A percentile compares a stretch with the other conserved stretches of the same genome.
Evolutionary conservation across 208 protist genomes (phyloP).

Genomic region (Trypanosoma rangeli): DNA sequence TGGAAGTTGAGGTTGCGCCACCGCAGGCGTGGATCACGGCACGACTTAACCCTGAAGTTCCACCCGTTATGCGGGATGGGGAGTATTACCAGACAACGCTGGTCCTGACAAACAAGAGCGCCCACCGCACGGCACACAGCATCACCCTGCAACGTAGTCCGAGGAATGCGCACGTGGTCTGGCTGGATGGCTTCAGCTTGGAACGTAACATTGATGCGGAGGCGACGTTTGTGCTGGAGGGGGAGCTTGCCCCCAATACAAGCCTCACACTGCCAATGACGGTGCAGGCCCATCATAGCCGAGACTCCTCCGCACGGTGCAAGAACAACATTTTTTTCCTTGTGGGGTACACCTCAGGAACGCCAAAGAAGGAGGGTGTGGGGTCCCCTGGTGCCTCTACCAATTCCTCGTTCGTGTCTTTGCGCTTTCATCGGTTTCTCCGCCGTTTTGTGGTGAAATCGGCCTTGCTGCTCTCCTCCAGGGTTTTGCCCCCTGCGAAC

Average conservation of each 20-base stretch:
- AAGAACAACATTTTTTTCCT: slow-evolving; percentile 66
- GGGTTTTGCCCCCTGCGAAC: slow-evolving; percentile 62
- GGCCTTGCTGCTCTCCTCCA: slow-evolving; percentile 57
- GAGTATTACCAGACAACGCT: slow-evolving; percentile 75
- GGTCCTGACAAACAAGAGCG: slow-evolving; percentile 58
- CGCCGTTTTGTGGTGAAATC: slow-evolving; percentile 68
- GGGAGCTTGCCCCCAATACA: slow-evolving; percentile 47
- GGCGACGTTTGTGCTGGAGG: slow-evolving; percentile 41
- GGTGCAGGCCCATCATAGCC: slow-evolving; percentile 61
- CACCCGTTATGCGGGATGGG: slow-evolving; percentile 64
- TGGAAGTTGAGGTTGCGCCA: slow-evolving; percentile 60
- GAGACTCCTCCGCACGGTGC: slow-evolving; percentile 40
- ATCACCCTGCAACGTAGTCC: slow-evolving; percentile 76
- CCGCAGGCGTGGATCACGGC: slow-evolving; percentile 59
- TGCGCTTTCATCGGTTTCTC: slow-evolving; percentile 75
- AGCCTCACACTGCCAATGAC: slow-evolving; percentile 40
- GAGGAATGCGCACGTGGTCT: slow-evolving; percentile 63
- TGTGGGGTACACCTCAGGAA: slow-evolving; percentile 46
- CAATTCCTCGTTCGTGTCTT: background rate
- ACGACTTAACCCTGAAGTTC: slow-evolving; percentile 57
- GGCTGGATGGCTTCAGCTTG: slow-evolving; percentile 44
- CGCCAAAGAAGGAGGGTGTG: slow-evolving; percentile 5
- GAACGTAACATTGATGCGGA: slow-evolving; percentile 47
- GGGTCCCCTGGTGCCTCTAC: background rate
- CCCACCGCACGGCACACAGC: slow-evolving; percentile 46